phyloP scores from a whole-genome alignment of 176 grass and related monocot species.

The Thinopyrum elongatum region DNA sequence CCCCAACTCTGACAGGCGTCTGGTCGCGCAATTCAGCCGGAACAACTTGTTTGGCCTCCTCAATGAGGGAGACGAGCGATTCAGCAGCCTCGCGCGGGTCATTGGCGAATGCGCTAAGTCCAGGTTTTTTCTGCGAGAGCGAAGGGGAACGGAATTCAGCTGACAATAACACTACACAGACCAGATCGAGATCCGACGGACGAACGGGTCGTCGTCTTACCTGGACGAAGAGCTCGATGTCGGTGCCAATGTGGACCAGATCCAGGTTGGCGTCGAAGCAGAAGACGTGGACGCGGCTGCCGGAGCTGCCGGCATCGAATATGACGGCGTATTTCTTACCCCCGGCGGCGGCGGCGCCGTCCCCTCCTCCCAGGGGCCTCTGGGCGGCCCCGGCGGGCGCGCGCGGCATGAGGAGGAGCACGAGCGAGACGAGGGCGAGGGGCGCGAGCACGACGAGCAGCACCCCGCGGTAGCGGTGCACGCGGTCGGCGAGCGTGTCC shows the following conservation, averaged over 20 bases:
- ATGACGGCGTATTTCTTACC: constrained; percentile 79
- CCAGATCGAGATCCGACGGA: constrained; percentile 38
- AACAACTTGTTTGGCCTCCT: constrained; percentile 65
- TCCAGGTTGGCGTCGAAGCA: constrained; percentile 85
- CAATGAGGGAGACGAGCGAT: constrained; percentile 74
- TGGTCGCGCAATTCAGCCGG: constrained; percentile 58
- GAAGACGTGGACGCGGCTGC: constrained; percentile 95
- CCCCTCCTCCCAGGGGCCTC: not conserved
- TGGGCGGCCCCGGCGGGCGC: not conserved
- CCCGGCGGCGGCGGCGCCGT: not conserved
- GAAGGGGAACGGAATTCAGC: not conserved
- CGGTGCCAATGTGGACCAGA: constrained; percentile 69
- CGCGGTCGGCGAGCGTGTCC: constrained; percentile 56
- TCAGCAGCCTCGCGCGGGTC: constrained; percentile 66
- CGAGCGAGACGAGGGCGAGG: constrained; percentile 68
- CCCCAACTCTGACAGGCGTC: constrained; percentile 94
- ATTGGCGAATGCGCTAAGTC: constrained; percentile 53
- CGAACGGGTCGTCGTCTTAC: constrained; percentile 10
- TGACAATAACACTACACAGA: not conserved
- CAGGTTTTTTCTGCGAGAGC: constrained; percentile 59
- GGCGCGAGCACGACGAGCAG: constrained; percentile 73
- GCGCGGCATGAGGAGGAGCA: constrained; percentile 73
- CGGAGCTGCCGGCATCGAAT: constrained; percentile 94
- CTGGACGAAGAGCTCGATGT: constrained; percentile 95
- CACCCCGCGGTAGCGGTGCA: constrained; percentile 68